Evolutionary conservation across 2,329 filamentous ascomycete species (phyloP), one percentile per base, ranked within the genome.

Genomic region (Coniella vitis): DNA sequence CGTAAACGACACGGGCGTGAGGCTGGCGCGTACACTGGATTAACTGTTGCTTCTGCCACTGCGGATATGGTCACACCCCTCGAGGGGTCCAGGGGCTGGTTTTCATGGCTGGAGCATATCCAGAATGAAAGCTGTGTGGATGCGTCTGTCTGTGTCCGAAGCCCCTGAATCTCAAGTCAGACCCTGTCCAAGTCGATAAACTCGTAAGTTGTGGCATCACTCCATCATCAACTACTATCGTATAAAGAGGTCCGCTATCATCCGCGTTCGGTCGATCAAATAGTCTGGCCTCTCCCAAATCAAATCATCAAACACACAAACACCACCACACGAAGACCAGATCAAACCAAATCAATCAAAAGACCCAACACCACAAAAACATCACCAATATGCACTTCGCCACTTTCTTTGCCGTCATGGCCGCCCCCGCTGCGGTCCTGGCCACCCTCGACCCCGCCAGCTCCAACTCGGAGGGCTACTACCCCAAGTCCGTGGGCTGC

Each of bases 391-490:
- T 52, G 49, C 41, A 52, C 4, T 38, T 49, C 46, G 42, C 46
- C 38, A 38, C 17, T 32, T 39, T 52, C 31, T 42, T 52, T 41
- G 9, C 46, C 22, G 1, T 52, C 32, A 41, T 52, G 38, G 46
- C 46, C 14, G 46, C 32, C 25, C 49, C 49, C 3, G 41, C 40
- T 38, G 42, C 49, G 41, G 49, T 52, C 41, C 41, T 52, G 7
- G 56, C 57, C 17, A 67, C 65, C 14, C 59, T 66, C 7, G 58
- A 66, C 29, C 63, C 63, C 1, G 60, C 60, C 13, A 58, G 57
- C 0, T 64, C 65, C 7, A 66, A 67, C 57, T 66, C 62, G 7
- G 60, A 67, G 52, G 63, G 63, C 35, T 62, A 64, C 47, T 65
- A 58, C 38, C 64, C 63, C 0, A 45, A 40, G 1, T 60, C 43